phyloP scores from a whole-genome alignment of 169 alveolate species.

The Eimeria praecox region DNA sequence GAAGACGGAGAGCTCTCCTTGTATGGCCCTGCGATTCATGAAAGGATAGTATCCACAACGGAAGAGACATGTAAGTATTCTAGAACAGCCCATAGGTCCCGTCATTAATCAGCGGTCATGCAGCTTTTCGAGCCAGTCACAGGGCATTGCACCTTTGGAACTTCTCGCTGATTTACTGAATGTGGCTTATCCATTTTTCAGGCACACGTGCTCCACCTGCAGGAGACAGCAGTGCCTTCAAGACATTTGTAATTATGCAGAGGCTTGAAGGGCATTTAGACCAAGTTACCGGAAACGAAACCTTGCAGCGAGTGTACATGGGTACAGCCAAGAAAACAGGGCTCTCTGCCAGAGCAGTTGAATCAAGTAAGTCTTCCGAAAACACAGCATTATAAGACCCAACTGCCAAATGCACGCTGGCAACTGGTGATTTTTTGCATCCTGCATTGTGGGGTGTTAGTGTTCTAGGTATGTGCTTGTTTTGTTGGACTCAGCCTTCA shows the following conservation, averaged over 20 bases:
- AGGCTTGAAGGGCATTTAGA: slow-evolving; percentile 26
- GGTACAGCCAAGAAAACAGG: slow-evolving; percentile 63
- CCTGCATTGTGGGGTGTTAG: too few species aligned
- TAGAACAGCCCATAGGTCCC: neutral
- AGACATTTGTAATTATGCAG: slow-evolving; percentile 49
- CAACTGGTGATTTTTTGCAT: neutral
- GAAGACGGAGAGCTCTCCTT: slow-evolving; percentile 66
- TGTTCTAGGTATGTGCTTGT: neutral
- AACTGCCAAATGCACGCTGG: neutral
- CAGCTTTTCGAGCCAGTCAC: neutral
- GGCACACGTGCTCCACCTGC: slow-evolving; percentile 35
- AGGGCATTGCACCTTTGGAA: neutral
- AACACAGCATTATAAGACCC: neutral
- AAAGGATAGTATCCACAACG: neutral
- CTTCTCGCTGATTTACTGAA: neutral
- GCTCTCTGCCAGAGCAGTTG: slow-evolving; percentile 59
- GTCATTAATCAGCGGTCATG: neutral
- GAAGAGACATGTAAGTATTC: slow-evolving; percentile 8
- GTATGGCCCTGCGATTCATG: slow-evolving; percentile 57
- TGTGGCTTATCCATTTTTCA: neutral
- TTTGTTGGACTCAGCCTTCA: slow-evolving; percentile 16
- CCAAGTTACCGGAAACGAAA: slow-evolving; percentile 6
- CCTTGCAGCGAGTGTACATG: slow-evolving; percentile 16
- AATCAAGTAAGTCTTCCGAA: slow-evolving; percentile 23
- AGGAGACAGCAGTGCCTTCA: slow-evolving; percentile 28